Base-by-base conservation (phyloP, 2,329 filamentous ascomycete species). In the Oidium heveae region DNA sequence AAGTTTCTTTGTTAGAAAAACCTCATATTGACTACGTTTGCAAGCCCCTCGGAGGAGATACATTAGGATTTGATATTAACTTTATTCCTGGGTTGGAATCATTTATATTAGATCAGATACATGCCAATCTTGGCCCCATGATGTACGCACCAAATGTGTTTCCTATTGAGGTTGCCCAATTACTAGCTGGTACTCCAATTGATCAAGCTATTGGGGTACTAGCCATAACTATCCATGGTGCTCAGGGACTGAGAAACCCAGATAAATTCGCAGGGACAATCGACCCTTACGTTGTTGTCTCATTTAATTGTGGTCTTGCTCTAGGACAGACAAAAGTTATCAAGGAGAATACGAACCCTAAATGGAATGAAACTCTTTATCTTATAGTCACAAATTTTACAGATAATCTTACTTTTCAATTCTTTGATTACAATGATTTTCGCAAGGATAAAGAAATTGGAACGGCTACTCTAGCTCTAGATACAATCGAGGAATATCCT, bases 91-190 rank as follows among this genome's bases (percentile, higher is more conserved):
- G 89, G 61, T 75, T 98, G 24, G 88, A 96, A 67, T 76, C 68
- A 55, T 98, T 98, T 68, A 98, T 98, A 62, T 80, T 85, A 65
- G 91, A 98, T 62, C 86, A 94, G 70, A 94, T 98, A 54, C 93
- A 98, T 67, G 84, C 83, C 58, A 95, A 89, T 64, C 71, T 98
- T 52, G 83, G 79, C 1, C 93, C 91, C 0, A 96, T 98, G 83
- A 94, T 98, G 86, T 98, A 98, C 65, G 82, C 80, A 39, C 91
- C 91, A 9, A 94, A 98, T 62, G 87, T 96, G 52, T 98, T 98
- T 73, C 91, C 91, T 16, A 91, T 98, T 60, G 91, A 98, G 65
- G 86, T 98, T 55, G 91, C 91, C 61, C 96, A 98, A 74, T 91
- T 98, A 86, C 74, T 98, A 59, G 85, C 89, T 46, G 91, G 91